Base-by-base conservation (phyloP, 176 grass and related monocot genomes). In the Avena eriantha region DNA sequence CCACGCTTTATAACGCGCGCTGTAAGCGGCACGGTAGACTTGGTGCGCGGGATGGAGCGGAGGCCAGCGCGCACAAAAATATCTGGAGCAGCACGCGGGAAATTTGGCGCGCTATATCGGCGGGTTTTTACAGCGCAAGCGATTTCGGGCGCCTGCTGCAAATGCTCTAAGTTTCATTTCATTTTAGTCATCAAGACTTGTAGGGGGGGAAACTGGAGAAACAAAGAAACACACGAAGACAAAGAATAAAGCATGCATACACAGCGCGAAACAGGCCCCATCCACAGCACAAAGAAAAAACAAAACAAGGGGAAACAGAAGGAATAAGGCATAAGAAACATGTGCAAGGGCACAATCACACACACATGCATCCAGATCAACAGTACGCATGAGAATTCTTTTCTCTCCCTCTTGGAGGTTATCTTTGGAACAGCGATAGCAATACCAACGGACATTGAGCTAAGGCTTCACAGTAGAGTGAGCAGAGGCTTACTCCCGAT, bases 321-420 rank as follows among this genome's bases (percentile, higher is more conserved):
- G 2, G 58, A 77, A 47, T 10, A 21, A 64, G 83, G 74, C 82
- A 89, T 24, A 66, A 74, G 18, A 80, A 34, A 84, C 87, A 89
- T 84, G 67, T 89, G 82, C 57, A 76, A 23, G 11, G 23, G 43
- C 26, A 22, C 41, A 76, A 84, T 12, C 66, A 8, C 63, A 88
- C 76, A 89, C 87, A 89, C 69, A 86, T 77, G 16, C 80, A 73
- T 8, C 15, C 31, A 26, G 45, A 46, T 73, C 55, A 19, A 84
- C 77, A 45, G 56, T 54, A 35, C 10, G 31, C 10, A 79, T 79
- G 9, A 10, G 5, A 56, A 35, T 48, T 29, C 1, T 64, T 41
- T 4, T 9, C 31, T 36, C 75, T 12, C 39, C 1, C n/a, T 48
- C 39, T 3, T 4, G 24, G 15, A 80, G 26, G 23, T 66, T 46